Percentiles rank a stretch among this genome's conserved stretches.
These are phyloP conservation scores for Oryza brachyantha DNA, from an alignment of 176 grass and related monocot genomes.

Conservation along the genomic window DNA sequence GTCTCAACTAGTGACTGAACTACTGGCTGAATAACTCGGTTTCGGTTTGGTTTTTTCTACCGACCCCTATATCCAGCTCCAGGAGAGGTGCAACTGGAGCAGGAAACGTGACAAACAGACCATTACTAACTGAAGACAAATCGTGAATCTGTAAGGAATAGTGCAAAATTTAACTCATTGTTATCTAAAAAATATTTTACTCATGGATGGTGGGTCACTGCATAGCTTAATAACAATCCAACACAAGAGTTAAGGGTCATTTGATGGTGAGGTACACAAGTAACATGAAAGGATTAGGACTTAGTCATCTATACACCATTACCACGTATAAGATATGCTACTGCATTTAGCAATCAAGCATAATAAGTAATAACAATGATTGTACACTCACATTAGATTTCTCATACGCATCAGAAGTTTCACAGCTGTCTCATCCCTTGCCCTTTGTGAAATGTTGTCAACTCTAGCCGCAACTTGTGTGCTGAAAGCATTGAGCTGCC, in stretches of 20 bases:
- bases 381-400: slow-evolving; percentile 76
- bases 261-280: slow-evolving; percentile 3
- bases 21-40: no score
- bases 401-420: slow-evolving; percentile 87
- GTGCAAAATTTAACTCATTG: neutral
- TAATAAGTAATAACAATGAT: slow-evolving; percentile 10
- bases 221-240: no score
- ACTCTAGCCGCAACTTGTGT: slow-evolving; percentile 67
- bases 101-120: no score
- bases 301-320: slow-evolving; percentile 17
- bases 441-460: slow-evolving; percentile 55
- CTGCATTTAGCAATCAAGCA: neutral
- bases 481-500: slow-evolving; percentile 83
- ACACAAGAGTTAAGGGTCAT: no score
- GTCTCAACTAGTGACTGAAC: no score
- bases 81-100: no score
- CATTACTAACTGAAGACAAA: no score
- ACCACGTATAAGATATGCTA: neutral
- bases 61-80: no score
- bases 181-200: no score
- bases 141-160: slow-evolving; percentile 20
- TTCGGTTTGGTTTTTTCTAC: no score
- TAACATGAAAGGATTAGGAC: slow-evolving; percentile 9
- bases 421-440: slow-evolving; percentile 53
- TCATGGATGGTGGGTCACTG: slow-evolving; percentile 20